phyloP scores from a whole-genome alignment of 768 basidiomycete species.

The Cystofilobasidium bisporidii region DNA sequence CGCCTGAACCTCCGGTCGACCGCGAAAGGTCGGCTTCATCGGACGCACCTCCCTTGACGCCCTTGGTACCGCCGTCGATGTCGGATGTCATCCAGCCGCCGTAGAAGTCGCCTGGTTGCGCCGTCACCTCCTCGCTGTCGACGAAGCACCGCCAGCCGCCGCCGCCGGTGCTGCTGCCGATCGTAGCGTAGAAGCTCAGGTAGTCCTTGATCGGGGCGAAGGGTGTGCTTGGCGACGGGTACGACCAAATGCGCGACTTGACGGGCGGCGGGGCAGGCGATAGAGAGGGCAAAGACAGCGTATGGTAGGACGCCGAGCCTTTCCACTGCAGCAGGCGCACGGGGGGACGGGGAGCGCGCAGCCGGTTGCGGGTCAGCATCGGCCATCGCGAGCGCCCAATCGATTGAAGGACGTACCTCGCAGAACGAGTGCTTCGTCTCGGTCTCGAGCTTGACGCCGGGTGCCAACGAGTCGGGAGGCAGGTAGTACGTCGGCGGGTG shows the following conservation, averaged over 20 bases:
- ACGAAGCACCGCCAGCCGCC: slow-evolving; percentile 36
- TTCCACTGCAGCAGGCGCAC: slow-evolving; percentile 32
- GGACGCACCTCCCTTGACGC: slow-evolving; percentile 33
- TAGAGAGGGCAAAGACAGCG: slow-evolving; percentile 24
- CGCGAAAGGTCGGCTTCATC: too few relatives aligned
- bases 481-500: slow-evolving; percentile 40
- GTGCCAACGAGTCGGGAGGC: slow-evolving; percentile 27
- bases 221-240: slow-evolving; percentile 31
- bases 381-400: too few relatives aligned
- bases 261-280: slow-evolving; percentile 13
- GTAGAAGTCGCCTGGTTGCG: slow-evolving; percentile 39
- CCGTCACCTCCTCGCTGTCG: slow-evolving; percentile 36
- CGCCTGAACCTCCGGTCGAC: too few relatives aligned
- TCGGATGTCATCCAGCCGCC: slow-evolving; percentile 39
- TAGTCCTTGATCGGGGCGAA: slow-evolving; percentile 36
- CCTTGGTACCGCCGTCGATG: slow-evolving; percentile 38
- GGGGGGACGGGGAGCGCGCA: too few relatives aligned
- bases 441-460: slow-evolving; percentile 24
- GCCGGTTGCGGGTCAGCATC: too few relatives aligned
- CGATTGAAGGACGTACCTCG: slow-evolving; percentile 30
- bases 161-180: slow-evolving; percentile 14
- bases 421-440: slow-evolving; percentile 34
- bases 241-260: slow-evolving; percentile 37
- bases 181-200: slow-evolving; percentile 37
- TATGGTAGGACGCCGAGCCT: slow-evolving; percentile 34